Conservation (phyloP, 345 rosid species). For the Linum trigynum region DNA sequence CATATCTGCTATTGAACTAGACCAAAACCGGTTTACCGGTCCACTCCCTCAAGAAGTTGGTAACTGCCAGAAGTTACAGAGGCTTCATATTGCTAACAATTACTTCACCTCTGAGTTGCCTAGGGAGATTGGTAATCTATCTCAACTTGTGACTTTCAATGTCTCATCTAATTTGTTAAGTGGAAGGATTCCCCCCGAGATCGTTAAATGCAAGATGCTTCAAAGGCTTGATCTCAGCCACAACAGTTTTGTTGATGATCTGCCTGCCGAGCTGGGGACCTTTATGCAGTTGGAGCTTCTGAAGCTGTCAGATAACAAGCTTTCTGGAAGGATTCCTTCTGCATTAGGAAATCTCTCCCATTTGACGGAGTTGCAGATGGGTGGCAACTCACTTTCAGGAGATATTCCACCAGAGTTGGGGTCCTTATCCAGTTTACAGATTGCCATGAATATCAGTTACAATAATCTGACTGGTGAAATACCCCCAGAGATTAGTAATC, state of each 20-base stretch:
- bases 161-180: conserved; percentile 60
- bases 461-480: conserved; percentile 56
- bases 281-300: conserved; percentile 65
- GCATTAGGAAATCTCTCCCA: conserved; percentile 51
- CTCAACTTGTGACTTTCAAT: conserved; percentile 60
- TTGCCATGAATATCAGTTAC: conserved; percentile 70
- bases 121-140: conserved; percentile 49
- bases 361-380: conserved; percentile 77
- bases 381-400: conserved; percentile 61
- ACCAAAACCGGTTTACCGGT: conserved; percentile 59
- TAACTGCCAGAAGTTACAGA: conserved; percentile 48
- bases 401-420: conserved; percentile 56
- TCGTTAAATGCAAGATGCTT: conserved; percentile 54
- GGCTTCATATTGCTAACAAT: conserved; percentile 63
- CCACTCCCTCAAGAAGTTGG: conserved; percentile 48
- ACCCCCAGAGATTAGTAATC: conserved; percentile 58
- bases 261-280: conserved; percentile 57
- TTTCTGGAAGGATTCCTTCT: conserved; percentile 47
- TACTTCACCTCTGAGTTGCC: conserved; percentile 47
- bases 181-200: conserved; percentile 53
- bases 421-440: conserved; percentile 58
- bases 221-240: conserved; percentile 86
- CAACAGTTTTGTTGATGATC: conserved; percentile 42
- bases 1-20: conserved; percentile 64
- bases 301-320: conserved; percentile 60